A percentile compares a stretch with the other conserved stretches of the same genome.
These are phyloP conservation scores for Boletus mariae DNA, from an alignment of 1,284 basidiomycete species.

Conservation along the genomic window DNA sequence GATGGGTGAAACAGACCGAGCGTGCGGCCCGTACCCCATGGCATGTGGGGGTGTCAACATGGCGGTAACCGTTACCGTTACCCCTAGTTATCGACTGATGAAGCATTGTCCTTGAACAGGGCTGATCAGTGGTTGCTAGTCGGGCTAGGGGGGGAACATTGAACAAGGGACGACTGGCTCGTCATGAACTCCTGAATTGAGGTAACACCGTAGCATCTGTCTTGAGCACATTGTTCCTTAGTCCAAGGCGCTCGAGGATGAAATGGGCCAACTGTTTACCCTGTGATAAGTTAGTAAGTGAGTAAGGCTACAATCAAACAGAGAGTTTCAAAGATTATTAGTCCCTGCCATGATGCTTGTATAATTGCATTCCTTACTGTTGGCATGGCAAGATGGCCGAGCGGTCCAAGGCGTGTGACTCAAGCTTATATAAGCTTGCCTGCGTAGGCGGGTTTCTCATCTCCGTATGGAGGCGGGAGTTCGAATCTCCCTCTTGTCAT, in stretches of 20 bases:
- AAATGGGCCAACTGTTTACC: too few relatives aligned
- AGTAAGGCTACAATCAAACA: too few relatives aligned
- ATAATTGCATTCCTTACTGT: background rate
- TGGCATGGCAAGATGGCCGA: slow-evolving; percentile 29
- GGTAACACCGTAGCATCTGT: background rate
- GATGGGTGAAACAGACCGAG: background rate
- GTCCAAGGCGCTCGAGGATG: background rate
- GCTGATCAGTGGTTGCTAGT: background rate
- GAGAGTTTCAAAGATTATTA: background rate
- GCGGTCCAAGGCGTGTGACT: slow-evolving; percentile 33
- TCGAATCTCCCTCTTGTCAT: slow-evolving; percentile 35
- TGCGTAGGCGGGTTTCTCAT: slow-evolving; percentile 27
- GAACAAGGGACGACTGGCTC: background rate
- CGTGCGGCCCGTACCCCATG: background rate
- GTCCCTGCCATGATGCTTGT: background rate
- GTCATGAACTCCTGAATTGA: background rate
- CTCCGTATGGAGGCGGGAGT: slow-evolving; percentile 29
- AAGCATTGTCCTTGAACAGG: background rate
- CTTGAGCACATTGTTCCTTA: background rate
- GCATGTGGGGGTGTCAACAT: background rate
- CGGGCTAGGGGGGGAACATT: background rate
- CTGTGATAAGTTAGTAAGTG: too few relatives aligned
- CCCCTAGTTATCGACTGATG: background rate
- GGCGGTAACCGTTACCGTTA: background rate
- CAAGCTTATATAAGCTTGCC: slow-evolving; percentile 28